These are phyloP conservation scores for Apostasia shenzhenica DNA, from an alignment of 106 monocot genomes.

Conservation along the genomic window DNA sequence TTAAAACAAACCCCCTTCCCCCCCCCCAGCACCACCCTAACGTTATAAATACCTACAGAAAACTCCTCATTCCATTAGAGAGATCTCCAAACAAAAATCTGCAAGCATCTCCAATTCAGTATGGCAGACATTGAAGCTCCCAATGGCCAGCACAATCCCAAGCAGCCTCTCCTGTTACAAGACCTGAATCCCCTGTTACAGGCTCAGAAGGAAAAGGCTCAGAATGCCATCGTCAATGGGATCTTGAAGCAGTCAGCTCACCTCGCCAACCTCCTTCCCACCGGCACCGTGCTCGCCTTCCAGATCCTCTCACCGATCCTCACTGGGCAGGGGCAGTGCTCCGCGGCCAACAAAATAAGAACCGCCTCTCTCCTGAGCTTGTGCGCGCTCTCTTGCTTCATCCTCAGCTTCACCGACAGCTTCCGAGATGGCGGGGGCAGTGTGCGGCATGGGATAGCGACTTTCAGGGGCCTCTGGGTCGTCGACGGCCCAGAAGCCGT, in stretches of 20 bases:
- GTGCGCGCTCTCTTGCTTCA: slow-evolving; percentile 22
- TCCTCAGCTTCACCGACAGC: slow-evolving; percentile 46
- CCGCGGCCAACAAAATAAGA: slow-evolving; percentile 23
- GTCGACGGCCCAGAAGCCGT: slow-evolving; percentile 20
- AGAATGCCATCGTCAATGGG: too few relatives aligned
- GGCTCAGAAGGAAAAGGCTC: too few relatives aligned
- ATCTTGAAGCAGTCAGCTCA: slow-evolving; percentile 10
- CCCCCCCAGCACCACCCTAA: too few relatives aligned
- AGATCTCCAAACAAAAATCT: too few relatives aligned
- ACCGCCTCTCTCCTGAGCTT: slow-evolving; percentile 29
- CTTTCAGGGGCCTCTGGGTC: slow-evolving; percentile 35
- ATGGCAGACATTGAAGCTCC: too few relatives aligned
- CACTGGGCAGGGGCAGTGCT: slow-evolving; percentile 39
- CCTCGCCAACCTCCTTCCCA: slow-evolving; percentile 49
- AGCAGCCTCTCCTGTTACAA: too few relatives aligned
- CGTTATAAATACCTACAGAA: too few relatives aligned
- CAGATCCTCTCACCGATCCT: slow-evolving; percentile 48
- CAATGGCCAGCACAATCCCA: too few relatives aligned
- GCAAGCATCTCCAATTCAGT: too few relatives aligned
- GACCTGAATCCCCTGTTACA: too few relatives aligned
- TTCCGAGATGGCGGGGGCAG: slow-evolving; percentile 24
- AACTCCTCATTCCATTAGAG: too few relatives aligned
- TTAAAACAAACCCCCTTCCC: too few relatives aligned
- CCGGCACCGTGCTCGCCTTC: slow-evolving; percentile 20
- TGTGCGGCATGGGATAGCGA: slow-evolving; percentile 32